phyloP scores from a whole-genome alignment of 139 green algal genomes.

The Chlamydomonas eustigma region DNA sequence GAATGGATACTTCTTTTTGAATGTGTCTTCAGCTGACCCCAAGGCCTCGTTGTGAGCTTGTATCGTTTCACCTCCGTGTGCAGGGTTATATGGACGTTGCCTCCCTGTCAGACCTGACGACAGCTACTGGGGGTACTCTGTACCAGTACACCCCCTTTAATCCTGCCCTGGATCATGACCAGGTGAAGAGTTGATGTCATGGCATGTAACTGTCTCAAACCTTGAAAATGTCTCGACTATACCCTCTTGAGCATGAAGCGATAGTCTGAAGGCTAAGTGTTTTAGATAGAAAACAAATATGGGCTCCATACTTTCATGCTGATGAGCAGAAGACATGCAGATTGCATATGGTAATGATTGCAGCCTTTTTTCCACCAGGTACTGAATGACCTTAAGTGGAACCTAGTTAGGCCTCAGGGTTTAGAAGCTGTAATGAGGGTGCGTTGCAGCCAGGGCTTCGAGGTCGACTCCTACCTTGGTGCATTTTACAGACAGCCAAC shows the following conservation, averaged over 20 bases:
- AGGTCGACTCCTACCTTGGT: conserved; percentile 63
- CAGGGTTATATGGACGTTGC: conserved; percentile 67
- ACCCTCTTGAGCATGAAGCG: too few relatives aligned
- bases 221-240: too few relatives aligned
- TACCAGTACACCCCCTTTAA: conserved; percentile 76
- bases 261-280: too few relatives aligned
- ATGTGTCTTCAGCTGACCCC: too few relatives aligned
- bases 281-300: too few relatives aligned
- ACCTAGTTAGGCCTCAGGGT: conserved; percentile 66
- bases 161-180: conserved; percentile 60
- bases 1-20: too few relatives aligned
- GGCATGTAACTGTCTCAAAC: not conserved
- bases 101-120: conserved; percentile 51
- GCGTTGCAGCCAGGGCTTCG: conserved; percentile 62
- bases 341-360: too few relatives aligned
- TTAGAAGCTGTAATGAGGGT: conserved; percentile 83
- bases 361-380: conserved; percentile 38
- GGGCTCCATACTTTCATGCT: too few relatives aligned
- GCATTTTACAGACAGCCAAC: conserved; percentile 40
- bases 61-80: too few relatives aligned
- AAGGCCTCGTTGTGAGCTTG: too few relatives aligned
- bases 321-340: too few relatives aligned
- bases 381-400: conserved; percentile 83
- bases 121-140: conserved; percentile 66
- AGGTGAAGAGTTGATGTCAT: conserved; percentile 35